Base-by-base conservation (phyloP, 352 stramenopile species). In the Phytophthora ramorum region DNA sequence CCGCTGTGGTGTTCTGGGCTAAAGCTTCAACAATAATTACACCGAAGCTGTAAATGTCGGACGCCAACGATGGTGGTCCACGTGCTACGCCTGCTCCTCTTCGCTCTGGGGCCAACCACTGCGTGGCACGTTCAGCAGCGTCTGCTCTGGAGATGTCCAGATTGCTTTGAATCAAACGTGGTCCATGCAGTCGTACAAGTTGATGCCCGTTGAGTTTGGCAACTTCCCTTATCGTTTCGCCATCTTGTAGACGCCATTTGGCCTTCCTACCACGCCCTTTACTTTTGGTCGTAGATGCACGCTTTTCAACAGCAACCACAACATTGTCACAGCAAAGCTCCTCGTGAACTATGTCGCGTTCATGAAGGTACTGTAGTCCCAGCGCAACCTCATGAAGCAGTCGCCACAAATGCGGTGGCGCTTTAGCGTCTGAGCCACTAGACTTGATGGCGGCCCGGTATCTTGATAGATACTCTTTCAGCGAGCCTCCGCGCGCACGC, bases 361-460 rank as follows among this genome's bases (percentile, higher is more conserved):
- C 69, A 43, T 77, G 69, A 3, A 77, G 61, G 19, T 77, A 77
- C 41, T 77, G 69, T 12, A 77, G 28, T 4, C 69, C 69, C n/a
- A 77, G 43, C 9, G 54, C 69, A 12, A 46, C 47, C 17, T 74
- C 69, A 43, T 74, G 17, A 14, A 77, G 41, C 40, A 65, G 22
- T 22, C 63, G 56, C 58, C 66, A 69, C 37, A 71, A 35, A 38
- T 53, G 58, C 7, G 58, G 46, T 26, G 57, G 43, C 3, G 19
- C 16, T 28, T 65, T 44, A 52, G 35, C 7, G 8, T n/a, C 35
- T 46, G 17, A 44, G 7, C 14, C 34, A n/a, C 38, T 45, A 3
- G 32, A 22, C 46, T 26, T 2, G 7, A 17, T 62, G 17, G 16
- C 46, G 2, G 6, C 7, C 14, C 50, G 37, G 20, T 71, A 47